Evolutionary conservation across 2,329 filamentous ascomycete species (phyloP).

Genomic region (Aspergillus viridinutans): DNA sequence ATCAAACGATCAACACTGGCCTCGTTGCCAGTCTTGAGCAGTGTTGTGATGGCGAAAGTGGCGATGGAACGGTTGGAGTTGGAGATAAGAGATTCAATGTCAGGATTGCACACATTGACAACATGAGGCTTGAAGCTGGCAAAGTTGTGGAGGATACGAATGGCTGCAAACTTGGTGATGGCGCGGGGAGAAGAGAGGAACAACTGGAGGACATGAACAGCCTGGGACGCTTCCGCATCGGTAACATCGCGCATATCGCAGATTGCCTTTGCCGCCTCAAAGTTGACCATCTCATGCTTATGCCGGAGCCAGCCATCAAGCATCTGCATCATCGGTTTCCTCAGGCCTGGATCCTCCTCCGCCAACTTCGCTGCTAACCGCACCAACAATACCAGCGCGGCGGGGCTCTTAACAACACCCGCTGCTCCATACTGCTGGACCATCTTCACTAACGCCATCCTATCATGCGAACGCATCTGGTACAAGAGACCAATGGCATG

Average conservation of each 20-base stretch:
- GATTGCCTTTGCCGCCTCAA: conserved; percentile 97
- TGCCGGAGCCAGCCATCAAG: conserved; percentile 95
- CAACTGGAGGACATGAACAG: conserved; percentile 90
- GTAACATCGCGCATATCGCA: conserved; percentile 91
- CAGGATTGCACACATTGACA: conserved; percentile 90
- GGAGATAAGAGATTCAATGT: conserved; percentile 94
- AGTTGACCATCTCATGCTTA: conserved; percentile 99
- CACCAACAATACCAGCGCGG: conserved; percentile 87
- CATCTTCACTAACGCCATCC: conserved; percentile 99
- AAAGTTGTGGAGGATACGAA: conserved; percentile 93
- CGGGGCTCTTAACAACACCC: conserved; percentile 90
- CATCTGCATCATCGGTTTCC: conserved; percentile 95
- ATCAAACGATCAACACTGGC: conserved; percentile 93
- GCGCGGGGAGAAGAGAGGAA: conserved; percentile 94
- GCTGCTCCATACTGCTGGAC: conserved; percentile 96
- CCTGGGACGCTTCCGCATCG: conserved; percentile 84
- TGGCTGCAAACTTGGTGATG: conserved; percentile 95
- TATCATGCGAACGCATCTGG: conserved; percentile 94
- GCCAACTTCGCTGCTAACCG: conserved; percentile 88
- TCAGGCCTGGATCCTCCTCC: conserved; percentile 81
- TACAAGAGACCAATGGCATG: conserved; percentile 96
- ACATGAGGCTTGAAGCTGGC: conserved; percentile 93
- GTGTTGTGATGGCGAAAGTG: conserved; percentile 95
- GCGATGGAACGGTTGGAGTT: conserved; percentile 97
- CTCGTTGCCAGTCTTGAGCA: conserved; percentile 97